These are phyloP conservation scores for Phytophthora chlamydospora DNA, from an alignment of 352 stramenopile species.

Conservation along the genomic window DNA sequence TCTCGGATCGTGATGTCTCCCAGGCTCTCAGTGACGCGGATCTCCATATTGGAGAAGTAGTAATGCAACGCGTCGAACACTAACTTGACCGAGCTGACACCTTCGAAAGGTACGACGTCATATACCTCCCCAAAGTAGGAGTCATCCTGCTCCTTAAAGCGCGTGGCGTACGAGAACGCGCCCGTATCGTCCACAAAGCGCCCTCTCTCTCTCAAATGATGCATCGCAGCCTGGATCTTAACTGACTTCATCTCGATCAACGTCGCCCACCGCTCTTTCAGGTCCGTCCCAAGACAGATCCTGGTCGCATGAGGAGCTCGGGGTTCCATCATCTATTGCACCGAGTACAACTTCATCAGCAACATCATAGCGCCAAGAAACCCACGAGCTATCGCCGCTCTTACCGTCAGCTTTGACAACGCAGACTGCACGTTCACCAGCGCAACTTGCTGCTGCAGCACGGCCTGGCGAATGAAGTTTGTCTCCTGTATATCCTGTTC, in stretches of 20 bases:
- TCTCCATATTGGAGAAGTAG: slow-evolving; percentile 53
- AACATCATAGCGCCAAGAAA: neutral
- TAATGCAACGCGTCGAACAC: slow-evolving; percentile 49
- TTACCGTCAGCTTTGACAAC: slow-evolving; percentile 33
- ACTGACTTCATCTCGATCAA: slow-evolving; percentile 30
- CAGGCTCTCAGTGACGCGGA: slow-evolving; percentile 52
- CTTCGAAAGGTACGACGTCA: slow-evolving; percentile 47
- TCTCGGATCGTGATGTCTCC: slow-evolving; percentile 58
- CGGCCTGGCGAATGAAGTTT: slow-evolving; percentile 31
- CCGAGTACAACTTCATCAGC: neutral
- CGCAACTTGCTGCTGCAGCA: slow-evolving; percentile 36
- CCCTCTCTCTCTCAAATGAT: slow-evolving; percentile 30
- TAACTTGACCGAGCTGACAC: slow-evolving; percentile 35
- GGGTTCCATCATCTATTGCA: slow-evolving; percentile 27
- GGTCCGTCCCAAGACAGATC: slow-evolving; percentile 29
- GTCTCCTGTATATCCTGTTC: slow-evolving; percentile 23
- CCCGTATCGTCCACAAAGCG: slow-evolving; percentile 27
- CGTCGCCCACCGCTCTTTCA: slow-evolving; percentile 24
- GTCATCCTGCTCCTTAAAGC: slow-evolving; percentile 40
- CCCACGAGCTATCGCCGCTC: neutral
- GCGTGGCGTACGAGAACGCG: slow-evolving; percentile 24
- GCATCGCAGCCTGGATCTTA: slow-evolving; percentile 24
- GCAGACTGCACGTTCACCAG: slow-evolving; percentile 45
- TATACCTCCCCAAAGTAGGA: slow-evolving; percentile 44
- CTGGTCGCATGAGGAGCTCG: slow-evolving; percentile 26